Evolutionary conservation across 2,329 filamentous ascomycete species (phyloP), one percentile per base, ranked within the genome.

Genomic region (Fusarium sp.): DNA sequence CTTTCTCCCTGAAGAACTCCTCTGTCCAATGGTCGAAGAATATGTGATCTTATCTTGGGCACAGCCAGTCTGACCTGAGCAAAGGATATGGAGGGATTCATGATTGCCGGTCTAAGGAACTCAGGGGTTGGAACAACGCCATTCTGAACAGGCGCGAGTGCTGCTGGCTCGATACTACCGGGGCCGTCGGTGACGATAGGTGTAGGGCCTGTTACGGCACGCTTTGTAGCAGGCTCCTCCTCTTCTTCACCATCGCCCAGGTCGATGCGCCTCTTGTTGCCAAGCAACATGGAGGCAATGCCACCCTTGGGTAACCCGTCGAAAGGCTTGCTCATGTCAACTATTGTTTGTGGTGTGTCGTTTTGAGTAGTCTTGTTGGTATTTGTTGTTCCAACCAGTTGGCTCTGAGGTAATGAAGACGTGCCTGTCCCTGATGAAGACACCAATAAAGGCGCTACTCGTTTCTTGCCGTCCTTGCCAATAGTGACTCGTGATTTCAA

Each of bases 401-500:
- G 92, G 21, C 94, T 91, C 74, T 97, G 93, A 2, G 95, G 95
- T 14, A 97, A 82, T 17, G 94, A 97, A 1, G 94, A 96, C 74
- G 94, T 90, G 13, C 92, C 93, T 2, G 91, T 92, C 4, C 92
- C 93, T 11, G 94, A 95, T 0, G 93, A 94, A 1, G 95, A 97
- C 9, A 99, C 93, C 14, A 99, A 84, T 67, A 99, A 84, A 3
- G 96, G 96, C 6, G 94, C 92, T 55, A 99, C 95, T 54, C 96
- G 88, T 81, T 99, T 99, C 81, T 96, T 98, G 29, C 96, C 96
- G 69, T 99, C 95, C 77, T 97, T 98, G 0, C 93, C 97, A 62
- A 97, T 90, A 0, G 95, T 97, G 5, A 98, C 94, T 51, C 96
- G 88, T 65, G 95, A 93, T 79, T 98, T 98, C 67, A 98, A 80